phyloP scores from a whole-genome alignment of 352 stramenopile genomes.

The Globisporangium emineosum region DNA sequence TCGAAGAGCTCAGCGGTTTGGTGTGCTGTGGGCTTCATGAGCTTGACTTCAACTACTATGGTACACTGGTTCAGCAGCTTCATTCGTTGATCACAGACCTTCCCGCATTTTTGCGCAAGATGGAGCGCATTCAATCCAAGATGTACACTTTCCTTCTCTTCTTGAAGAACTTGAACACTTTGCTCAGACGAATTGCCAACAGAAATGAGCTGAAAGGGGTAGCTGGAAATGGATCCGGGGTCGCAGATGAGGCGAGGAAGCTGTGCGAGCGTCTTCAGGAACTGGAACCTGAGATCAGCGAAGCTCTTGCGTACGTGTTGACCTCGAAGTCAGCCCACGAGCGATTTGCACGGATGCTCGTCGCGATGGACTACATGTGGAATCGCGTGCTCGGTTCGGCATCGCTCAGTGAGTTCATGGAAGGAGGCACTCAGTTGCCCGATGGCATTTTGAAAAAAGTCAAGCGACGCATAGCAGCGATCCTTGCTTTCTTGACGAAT shows the following conservation, averaged over 20 bases:
- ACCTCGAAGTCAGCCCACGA: conserved; percentile 17
- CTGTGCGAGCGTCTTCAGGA: conserved; percentile 24
- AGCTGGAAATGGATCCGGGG: conserved; percentile 29
- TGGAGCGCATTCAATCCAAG: conserved; percentile 31
- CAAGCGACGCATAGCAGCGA: neutral
- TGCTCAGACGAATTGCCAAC: conserved; percentile 38
- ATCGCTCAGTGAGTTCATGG: conserved; percentile 30
- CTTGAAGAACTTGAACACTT: conserved; percentile 39
- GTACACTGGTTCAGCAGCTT: conserved; percentile 26
- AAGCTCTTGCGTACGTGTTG: conserved; percentile 22
- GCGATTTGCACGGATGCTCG: conserved; percentile 26
- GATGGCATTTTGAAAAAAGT: conserved; percentile 24
- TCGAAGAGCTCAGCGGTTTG: conserved; percentile 40
- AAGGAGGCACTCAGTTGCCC: conserved; percentile 13
- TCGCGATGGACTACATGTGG: conserved; percentile 48
- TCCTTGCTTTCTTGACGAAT: conserved; percentile 14
- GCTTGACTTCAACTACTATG: conserved; percentile 37
- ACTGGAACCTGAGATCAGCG: conserved; percentile 23
- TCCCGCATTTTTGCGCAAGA: conserved; percentile 37
- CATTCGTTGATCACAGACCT: conserved; percentile 29
- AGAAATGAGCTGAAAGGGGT: conserved; percentile 47
- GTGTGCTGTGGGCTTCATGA: conserved; percentile 40
- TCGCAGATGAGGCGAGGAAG: conserved; percentile 31
- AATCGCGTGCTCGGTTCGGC: conserved; percentile 24
- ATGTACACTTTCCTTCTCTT: conserved; percentile 31